Evolutionary conservation across 371 early-diverging fungal species (phyloP).

Genomic region (Cokeromyces recurvatus): DNA sequence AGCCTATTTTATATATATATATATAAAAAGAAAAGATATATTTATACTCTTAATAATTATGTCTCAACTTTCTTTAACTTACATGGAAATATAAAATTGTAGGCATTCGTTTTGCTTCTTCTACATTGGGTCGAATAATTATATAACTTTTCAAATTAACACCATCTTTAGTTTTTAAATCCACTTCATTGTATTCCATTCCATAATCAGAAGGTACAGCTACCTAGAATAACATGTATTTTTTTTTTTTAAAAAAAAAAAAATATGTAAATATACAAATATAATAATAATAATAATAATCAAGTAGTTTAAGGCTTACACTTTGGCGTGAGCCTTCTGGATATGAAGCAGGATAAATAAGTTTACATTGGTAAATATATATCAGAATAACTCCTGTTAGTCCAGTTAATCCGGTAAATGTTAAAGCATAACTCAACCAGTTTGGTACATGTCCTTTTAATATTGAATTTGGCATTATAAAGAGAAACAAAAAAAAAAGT

Average conservation of each 20-base stretch:
- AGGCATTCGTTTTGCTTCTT: conserved; percentile 52
- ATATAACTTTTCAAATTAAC: conserved; percentile 77
- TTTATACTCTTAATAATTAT: neutral
- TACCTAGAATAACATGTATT: conserved; percentile 52
- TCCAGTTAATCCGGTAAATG: conserved; percentile 39
- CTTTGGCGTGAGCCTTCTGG: conserved; percentile 75
- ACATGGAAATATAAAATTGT: conserved; percentile 87
- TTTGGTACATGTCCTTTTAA: conserved; percentile 24
- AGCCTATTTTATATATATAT: conserved; percentile 46
- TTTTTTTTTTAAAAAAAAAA: too few relatives aligned
- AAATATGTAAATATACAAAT: too few relatives aligned
- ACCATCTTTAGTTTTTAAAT: conserved; percentile 76
- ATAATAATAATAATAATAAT: too few relatives aligned
- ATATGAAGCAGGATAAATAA: conserved; percentile 81
- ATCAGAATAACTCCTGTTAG: conserved; percentile 50
- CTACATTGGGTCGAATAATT: conserved; percentile 57
- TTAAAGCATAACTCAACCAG: conserved; percentile 40
- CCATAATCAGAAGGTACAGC: conserved; percentile 69
- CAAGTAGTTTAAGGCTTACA: too few relatives aligned
- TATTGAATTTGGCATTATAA: conserved; percentile 9
- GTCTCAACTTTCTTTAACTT: too few relatives aligned
- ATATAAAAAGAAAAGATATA: neutral
- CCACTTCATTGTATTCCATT: conserved; percentile 68
- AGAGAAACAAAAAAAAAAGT: neutral
- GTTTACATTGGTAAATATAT: conserved; percentile 77